Evolutionary conservation across 352 stramenopile genomes (phyloP), one percentile per base, ranked within the genome.

Genomic region (Blastocystis sp.): DNA sequence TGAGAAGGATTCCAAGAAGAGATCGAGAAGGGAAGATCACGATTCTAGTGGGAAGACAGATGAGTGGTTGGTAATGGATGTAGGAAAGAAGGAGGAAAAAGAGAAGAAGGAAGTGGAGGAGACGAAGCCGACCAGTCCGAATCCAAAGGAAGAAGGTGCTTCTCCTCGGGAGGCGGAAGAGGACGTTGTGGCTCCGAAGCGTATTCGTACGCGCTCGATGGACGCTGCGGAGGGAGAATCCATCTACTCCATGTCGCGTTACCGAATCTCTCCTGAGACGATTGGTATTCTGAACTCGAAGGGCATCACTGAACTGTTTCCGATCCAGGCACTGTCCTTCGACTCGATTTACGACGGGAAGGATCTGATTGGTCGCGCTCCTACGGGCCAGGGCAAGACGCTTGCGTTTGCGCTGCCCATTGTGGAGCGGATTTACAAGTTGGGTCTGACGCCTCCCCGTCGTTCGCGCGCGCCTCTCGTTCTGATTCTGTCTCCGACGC

Each of bases 331-430:
- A 40, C 27, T 76, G 18, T 40, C 94, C 11, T 98, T 97, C 71
- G 90, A 95, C 87, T 95, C 96, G 87, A 95, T 98, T 73, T 87
- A 96, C 40, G 91, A 92, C 64, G 94, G 95, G 29, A 93, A 96
- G 56, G 95, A 99, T 90, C 89, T 99, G 24, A 97, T 99, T 88
- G 96, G 95, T 18, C 92, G 95, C 65, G 94, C 93, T 8, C 93
- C 94, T 34, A 99, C 95, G 1, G 96, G 96, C 84, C 98, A 97
- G 87, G 96, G 96, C 71, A 99, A 99, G 91, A 99, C 96, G 24
- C 90, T 98, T 11, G 96, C 96, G 44, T 99, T 98, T 89, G 95
- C 94, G 7, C 90, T 99, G 48, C 96, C 96, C 2, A 90, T 97
- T 21, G 91, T 98, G 51, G 93, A 97, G 86, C 88, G 94, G 53